A percentile compares a stretch with the other conserved stretches of the same genome.
Conservation (phyloP, 768 basidiomycete species). For the Auricularia sp. region DNA sequence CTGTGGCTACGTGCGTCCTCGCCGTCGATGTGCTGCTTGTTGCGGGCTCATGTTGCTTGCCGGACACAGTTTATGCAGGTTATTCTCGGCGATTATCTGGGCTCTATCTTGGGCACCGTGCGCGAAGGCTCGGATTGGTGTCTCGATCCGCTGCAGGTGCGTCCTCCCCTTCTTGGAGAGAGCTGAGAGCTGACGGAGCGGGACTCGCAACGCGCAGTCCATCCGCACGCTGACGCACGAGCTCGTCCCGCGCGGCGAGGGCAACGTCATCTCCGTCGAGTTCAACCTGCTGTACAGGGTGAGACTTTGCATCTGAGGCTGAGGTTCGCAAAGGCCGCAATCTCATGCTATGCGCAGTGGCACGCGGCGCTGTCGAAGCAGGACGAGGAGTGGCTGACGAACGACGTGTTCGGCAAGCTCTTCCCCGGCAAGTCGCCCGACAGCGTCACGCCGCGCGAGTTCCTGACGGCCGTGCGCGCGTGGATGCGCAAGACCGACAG, state of each 20-base stretch:
- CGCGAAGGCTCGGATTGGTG: conserved; percentile 70
- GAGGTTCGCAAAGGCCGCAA: background rate
- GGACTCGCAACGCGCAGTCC: conserved; percentile 34
- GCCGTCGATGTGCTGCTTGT: conserved; percentile 14
- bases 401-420: conserved; percentile 34
- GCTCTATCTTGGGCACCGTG: conserved; percentile 64
- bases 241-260: conserved; percentile 67
- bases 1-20: background rate
- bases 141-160: conserved; percentile 60
- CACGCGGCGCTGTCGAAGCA: conserved; percentile 67
- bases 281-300: conserved; percentile 67
- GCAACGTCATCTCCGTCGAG: conserved; percentile 79
- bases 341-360: conserved; percentile 37
- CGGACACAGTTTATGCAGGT: conserved; percentile 67
- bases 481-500: conserved; percentile 23
- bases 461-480: conserved; percentile 33
- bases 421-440: conserved; percentile 49
- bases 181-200: background rate
- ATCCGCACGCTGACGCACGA: conserved; percentile 52
- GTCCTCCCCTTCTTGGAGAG: conserved; percentile 11
- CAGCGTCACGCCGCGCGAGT: conserved; percentile 36
- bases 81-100: conserved; percentile 77
- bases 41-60: conserved; percentile 62
- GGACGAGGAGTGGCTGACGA: conserved; percentile 60
- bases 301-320: background rate